phyloP scores from a whole-genome alignment of 1,139 yeast species.

The Saccharomycopsis hybrid region DNA sequence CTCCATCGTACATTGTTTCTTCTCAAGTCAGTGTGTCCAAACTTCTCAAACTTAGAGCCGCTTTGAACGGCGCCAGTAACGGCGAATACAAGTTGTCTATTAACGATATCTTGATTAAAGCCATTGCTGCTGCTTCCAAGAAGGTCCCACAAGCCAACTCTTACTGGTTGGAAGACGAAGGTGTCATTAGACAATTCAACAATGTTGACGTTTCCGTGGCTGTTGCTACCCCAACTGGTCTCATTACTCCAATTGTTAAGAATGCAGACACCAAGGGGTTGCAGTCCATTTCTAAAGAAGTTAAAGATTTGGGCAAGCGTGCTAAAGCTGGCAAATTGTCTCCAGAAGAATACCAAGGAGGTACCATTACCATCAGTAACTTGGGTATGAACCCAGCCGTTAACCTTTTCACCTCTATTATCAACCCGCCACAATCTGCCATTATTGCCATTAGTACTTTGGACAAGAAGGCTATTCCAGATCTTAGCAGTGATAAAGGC shows the following conservation, averaged over 20 bases:
- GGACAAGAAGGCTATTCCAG: slow-evolving; percentile 90
- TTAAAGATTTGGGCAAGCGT: slow-evolving; percentile 91
- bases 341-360: slow-evolving; percentile 99
- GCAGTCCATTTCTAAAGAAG: slow-evolving; percentile 68
- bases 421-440: slow-evolving; percentile 96
- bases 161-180: slow-evolving; percentile 85
- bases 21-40: slow-evolving; percentile 82
- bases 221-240: slow-evolving; percentile 96
- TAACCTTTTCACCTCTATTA: slow-evolving; percentile 84
- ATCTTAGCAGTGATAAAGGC: slow-evolving; percentile 84
- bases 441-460: slow-evolving; percentile 92
- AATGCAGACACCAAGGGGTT: slow-evolving; percentile 86
- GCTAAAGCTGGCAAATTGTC: slow-evolving; percentile 88
- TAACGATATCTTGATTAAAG: slow-evolving; percentile 91
- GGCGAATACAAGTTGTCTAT: slow-evolving; percentile 89
- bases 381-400: slow-evolving; percentile 98
- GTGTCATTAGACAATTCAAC: slow-evolving; percentile 85
- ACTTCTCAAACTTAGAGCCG: slow-evolving; percentile 84
- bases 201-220: slow-evolving; percentile 97
- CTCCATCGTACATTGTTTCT: slow-evolving; percentile 90
- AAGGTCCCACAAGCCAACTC: slow-evolving; percentile 94
- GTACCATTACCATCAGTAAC: slow-evolving; percentile 96
- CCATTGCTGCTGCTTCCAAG: slow-evolving; percentile 81
- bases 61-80: slow-evolving; percentile 78
- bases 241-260: slow-evolving; percentile 91